A percentile compares a stretch with the other conserved stretches of the same genome.
These are phyloP conservation scores for Talaromyces funiculosus DNA, from an alignment of 2,329 filamentous ascomycete species.

Conservation along the genomic window DNA sequence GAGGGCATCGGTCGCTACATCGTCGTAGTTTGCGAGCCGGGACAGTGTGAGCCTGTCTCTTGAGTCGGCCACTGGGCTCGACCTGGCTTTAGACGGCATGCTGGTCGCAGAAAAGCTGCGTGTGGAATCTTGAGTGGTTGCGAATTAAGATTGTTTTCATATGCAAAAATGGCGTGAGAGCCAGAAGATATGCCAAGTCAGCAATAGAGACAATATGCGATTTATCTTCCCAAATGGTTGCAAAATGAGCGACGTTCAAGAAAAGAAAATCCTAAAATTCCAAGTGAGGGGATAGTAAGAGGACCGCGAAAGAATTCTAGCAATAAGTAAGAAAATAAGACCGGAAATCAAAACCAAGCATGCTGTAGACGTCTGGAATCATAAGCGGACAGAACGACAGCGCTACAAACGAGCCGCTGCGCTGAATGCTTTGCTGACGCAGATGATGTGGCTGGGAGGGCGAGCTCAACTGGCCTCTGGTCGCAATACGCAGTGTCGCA, in stretches of 20 bases:
- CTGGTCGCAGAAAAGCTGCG: not conserved
- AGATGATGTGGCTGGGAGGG: constrained; percentile 7
- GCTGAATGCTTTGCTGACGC: constrained; percentile 2
- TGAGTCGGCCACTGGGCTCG: constrained; percentile 28
- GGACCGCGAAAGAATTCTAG: not conserved
- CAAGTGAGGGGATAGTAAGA: not conserved
- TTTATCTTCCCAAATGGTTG: not conserved
- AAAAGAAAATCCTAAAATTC: not conserved
- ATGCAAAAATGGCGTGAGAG: too few relatives aligned
- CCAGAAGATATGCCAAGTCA: not conserved
- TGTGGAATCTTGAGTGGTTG: not conserved
- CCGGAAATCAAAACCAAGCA: not conserved
- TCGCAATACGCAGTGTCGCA: not conserved
- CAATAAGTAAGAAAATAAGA: not conserved
- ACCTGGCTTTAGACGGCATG: constrained; percentile 34
- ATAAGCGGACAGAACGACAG: constrained; percentile 7
- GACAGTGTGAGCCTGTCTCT: constrained; percentile 74
- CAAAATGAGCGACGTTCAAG: not conserved
- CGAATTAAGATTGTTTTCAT: too few relatives aligned
- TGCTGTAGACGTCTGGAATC: not conserved
- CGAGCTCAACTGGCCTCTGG: not conserved
- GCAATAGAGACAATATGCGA: not conserved
- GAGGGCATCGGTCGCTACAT: constrained; percentile 89
- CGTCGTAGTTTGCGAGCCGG: constrained; percentile 88
- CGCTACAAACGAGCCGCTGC: constrained; percentile 5